Percentiles rank a stretch among this genome's conserved stretches.
Conservation (phyloP, 495 filamentous ascomycete species). For the Pyrenula aspistea region DNA sequence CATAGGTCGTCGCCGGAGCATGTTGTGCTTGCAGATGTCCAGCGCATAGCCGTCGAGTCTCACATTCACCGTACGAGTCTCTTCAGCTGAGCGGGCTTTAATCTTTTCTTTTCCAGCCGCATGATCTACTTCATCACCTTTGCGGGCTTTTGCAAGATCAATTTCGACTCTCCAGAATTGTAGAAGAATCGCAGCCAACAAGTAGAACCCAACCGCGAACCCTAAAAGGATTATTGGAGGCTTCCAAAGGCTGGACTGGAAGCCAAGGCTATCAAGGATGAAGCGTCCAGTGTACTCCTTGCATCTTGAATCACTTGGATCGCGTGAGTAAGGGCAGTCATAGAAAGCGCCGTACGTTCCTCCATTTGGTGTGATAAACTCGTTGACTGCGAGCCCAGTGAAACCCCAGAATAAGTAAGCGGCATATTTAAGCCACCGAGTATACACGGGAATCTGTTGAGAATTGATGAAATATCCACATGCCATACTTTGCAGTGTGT, state of each 20-base stretch:
- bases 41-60: slow-evolving; percentile 47
- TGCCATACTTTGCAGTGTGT: slow-evolving; percentile 56
- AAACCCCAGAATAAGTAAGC: slow-evolving; percentile 53
- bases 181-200: slow-evolving; percentile 41
- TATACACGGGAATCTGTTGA: slow-evolving; percentile 59
- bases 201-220: slow-evolving; percentile 44
- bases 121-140: slow-evolving; percentile 36
- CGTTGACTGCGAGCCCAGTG: slow-evolving; percentile 53
- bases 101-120: slow-evolving; percentile 52
- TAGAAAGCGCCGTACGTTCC: slow-evolving; percentile 41
- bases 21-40: slow-evolving; percentile 44
- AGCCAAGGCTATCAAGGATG: slow-evolving; percentile 51
- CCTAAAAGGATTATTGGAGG: slow-evolving; percentile 49
- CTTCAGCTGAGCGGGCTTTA: slow-evolving; percentile 29
- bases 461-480: slow-evolving; percentile 64
- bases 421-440: slow-evolving; percentile 55
- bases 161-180: slow-evolving; percentile 48
- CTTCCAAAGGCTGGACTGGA: slow-evolving; percentile 46
- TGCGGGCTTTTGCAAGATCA: slow-evolving; percentile 42
- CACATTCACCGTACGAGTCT: slow-evolving; percentile 46
- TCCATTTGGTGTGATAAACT: slow-evolving; percentile 42
- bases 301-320: slow-evolving; percentile 45
- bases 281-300: slow-evolving; percentile 53
- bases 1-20: slow-evolving; percentile 27
- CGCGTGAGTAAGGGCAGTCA: slow-evolving; percentile 48